Percentiles rank a stretch among this genome's conserved stretches.
phyloP scores from a whole-genome alignment of 148 eudicot species.

The Camellia sinensis region DNA sequence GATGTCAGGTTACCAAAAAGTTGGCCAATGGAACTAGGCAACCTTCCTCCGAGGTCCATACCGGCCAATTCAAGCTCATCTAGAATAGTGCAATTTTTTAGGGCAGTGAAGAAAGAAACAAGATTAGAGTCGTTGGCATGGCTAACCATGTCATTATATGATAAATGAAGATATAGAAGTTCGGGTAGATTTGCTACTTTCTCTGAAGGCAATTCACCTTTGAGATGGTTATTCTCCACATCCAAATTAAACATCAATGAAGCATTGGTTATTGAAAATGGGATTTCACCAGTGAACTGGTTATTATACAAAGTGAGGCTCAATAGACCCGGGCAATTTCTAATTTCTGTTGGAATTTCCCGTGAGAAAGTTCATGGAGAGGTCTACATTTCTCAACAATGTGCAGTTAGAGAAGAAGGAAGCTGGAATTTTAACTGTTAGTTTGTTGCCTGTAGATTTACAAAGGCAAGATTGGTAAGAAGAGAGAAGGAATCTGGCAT shows the following conservation, averaged over 20 bases:
- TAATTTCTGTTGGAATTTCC: constrained; percentile 28
- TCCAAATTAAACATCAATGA: constrained; percentile 22
- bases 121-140: constrained; percentile 32
- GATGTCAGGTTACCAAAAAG: not conserved
- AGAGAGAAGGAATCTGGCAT: constrained; percentile 27
- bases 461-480: constrained; percentile 6
- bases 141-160: constrained; percentile 27
- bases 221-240: constrained; percentile 25
- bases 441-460: constrained; percentile 23
- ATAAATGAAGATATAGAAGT: constrained; percentile 25
- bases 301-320: constrained; percentile 29
- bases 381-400: constrained; percentile 23
- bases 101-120: constrained; percentile 34
- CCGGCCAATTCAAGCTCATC: constrained; percentile 34
- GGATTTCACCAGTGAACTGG: constrained; percentile 26
- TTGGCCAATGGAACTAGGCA: constrained; percentile 26
- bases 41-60: constrained; percentile 28
- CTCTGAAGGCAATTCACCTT: constrained; percentile 37
- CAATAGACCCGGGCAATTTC: constrained; percentile 25
- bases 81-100: constrained; percentile 20
- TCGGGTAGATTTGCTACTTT: constrained; percentile 16
- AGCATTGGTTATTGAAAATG: constrained; percentile 30
- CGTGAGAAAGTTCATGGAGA: constrained; percentile 30
- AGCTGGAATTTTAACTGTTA: constrained; percentile 25
- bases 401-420: constrained; percentile 41